Evolutionary conservation across 306 rosid species (phyloP).

Genomic region (Gynostemma pentaphyllum): DNA sequence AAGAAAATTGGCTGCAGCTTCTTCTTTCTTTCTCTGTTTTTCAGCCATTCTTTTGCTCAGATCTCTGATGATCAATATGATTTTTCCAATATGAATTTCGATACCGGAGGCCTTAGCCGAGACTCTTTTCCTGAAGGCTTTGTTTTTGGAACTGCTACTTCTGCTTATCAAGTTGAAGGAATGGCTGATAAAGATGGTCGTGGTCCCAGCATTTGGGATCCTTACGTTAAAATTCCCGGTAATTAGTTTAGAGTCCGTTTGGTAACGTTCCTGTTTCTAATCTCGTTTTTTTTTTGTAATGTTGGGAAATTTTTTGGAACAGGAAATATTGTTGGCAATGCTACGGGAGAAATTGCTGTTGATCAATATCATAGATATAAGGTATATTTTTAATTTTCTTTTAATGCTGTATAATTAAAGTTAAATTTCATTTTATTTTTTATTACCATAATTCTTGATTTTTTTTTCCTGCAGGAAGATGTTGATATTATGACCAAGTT

Average conservation of each 20-base stretch:
- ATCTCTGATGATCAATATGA: neutral
- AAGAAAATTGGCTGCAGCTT: neutral
- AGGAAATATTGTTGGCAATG: conserved; percentile 68
- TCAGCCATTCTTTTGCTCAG: neutral
- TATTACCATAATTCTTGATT: neutral
- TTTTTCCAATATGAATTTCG: conserved; percentile 8
- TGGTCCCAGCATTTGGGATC: conserved; percentile 96
- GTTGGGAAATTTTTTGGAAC: conserved; percentile 9
- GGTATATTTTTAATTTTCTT: conserved; percentile 17
- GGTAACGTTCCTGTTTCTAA: neutral
- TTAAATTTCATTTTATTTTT: neutral
- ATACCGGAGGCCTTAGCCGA: conserved; percentile 47
- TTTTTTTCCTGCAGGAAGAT: conserved; percentile 42
- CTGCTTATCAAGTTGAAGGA: conserved; percentile 88
- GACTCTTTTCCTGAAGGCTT: conserved; percentile 42
- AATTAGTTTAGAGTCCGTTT: neutral
- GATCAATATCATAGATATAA: conserved; percentile 86
- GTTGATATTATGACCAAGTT: conserved; percentile 48
- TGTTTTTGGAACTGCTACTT: conserved; percentile 71
- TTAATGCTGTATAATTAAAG: neutral
- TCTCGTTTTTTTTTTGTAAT: neutral
- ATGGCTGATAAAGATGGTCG: conserved; percentile 74
- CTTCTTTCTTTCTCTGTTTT: neutral
- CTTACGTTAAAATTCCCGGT: conserved; percentile 50
- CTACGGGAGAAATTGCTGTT: conserved; percentile 61